A percentile compares a stretch with the other conserved stretches of the same genome.
phyloP scores from a whole-genome alignment of 78 protist species.

The Tieghemostelium lacteum region DNA sequence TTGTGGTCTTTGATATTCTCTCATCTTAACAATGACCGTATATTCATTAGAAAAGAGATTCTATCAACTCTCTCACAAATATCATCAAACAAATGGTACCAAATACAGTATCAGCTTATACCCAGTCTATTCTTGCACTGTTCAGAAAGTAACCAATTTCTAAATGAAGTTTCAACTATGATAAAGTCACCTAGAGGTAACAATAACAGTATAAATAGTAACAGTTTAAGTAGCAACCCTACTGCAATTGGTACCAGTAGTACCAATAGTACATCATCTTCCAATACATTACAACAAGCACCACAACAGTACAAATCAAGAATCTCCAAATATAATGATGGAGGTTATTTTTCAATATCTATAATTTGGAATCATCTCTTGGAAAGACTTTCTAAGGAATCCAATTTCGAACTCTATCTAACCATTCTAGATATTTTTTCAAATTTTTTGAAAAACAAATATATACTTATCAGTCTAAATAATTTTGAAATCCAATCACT shows the following conservation, averaged over 20 bases:
- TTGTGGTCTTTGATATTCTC: conserved; percentile 26
- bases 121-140: conserved; percentile 42
- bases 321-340: neutral
- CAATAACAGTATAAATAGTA: neutral
- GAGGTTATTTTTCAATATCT: conserved; percentile 37
- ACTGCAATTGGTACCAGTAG: neutral
- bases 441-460: conserved; percentile 23
- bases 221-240: neutral
- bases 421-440: conserved; percentile 30
- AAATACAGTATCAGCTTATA: conserved; percentile 12
- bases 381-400: conserved; percentile 39
- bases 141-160: conserved; percentile 17
- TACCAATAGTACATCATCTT: neutral
- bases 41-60: conserved; percentile 35
- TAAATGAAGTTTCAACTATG: conserved; percentile 30
- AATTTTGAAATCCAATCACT: conserved; percentile 16
- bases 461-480: conserved; percentile 28
- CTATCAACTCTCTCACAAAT: neutral
- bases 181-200: conserved; percentile 34
- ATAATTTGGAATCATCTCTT: conserved; percentile 6
- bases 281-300: neutral
- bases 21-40: conserved; percentile 33
- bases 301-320: neutral
- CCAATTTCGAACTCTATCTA: conserved; percentile 26
- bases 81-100: conserved; percentile 66